phyloP scores from a whole-genome alignment of 805 yeast species.

The Candida piceae region DNA sequence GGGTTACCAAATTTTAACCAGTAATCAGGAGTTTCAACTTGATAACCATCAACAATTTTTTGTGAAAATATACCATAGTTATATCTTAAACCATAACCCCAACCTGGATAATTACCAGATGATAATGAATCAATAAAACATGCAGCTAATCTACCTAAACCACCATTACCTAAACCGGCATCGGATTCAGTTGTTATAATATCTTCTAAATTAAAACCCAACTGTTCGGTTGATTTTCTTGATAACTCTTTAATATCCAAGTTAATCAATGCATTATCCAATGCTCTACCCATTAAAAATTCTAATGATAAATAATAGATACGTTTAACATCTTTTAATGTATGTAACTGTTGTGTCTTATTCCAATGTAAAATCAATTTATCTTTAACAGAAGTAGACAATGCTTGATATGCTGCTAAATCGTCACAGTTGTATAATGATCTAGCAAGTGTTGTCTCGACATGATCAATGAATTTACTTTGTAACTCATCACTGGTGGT shows the following conservation, averaged over 20 bases:
- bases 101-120: constrained; percentile 82
- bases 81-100: constrained; percentile 95
- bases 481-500: constrained; percentile 54
- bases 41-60: constrained; percentile 85
- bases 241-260: constrained; percentile 62
- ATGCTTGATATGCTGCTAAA: constrained; percentile 88
- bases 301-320: constrained; percentile 84
- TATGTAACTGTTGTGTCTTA: constrained; percentile 85
- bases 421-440: constrained; percentile 89
- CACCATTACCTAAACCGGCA: constrained; percentile 95
- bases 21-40: constrained; percentile 91
- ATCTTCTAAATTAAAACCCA: constrained; percentile 88
- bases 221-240: constrained; percentile 50
- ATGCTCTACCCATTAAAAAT: constrained; percentile 90
- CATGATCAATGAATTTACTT: constrained; percentile 69
- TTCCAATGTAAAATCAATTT: constrained; percentile 84
- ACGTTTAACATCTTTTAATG: constrained; percentile 76
- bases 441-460: constrained; percentile 88
- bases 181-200: constrained; percentile 83
- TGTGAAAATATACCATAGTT: constrained; percentile 93
- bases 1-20: constrained; percentile 89
- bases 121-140: constrained; percentile 88
- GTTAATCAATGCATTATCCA: constrained; percentile 90
- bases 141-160: constrained; percentile 90
- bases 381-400: constrained; percentile 75